Conservation (phyloP, 352 stramenopile species). For the Pythium monospermum region DNA sequence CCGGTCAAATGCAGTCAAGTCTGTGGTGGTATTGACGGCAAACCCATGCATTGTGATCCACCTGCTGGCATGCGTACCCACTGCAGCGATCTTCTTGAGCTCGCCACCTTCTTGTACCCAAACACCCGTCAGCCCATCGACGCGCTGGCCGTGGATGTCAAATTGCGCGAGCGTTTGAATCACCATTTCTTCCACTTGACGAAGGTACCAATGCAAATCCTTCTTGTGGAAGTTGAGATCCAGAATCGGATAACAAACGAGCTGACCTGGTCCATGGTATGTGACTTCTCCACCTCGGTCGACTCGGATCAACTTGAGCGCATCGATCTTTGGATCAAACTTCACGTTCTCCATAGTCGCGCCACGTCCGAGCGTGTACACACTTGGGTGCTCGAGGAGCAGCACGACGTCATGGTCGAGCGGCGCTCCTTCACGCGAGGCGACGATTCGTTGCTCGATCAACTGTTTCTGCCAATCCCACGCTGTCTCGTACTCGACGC, state of each 20-base stretch:
- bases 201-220: conserved; percentile 97
- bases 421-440: conserved; percentile 34
- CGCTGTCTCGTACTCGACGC: conserved; percentile 78
- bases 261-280: conserved; percentile 96
- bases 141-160: conserved; percentile 84
- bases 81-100: conserved; percentile 94
- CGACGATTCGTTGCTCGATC: conserved; percentile 68
- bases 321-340: conserved; percentile 44
- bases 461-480: conserved; percentile 88
- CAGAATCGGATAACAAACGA: conserved; percentile 97
- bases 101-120: conserved; percentile 89
- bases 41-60: conserved; percentile 99
- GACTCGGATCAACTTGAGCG: conserved; percentile 92
- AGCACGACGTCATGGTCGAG: conserved; percentile 82
- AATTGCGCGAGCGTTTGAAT: conserved; percentile 89
- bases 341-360: conserved; percentile 66
- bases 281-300: conserved; percentile 99
- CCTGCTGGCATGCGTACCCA: conserved; percentile 92
- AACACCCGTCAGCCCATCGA: conserved; percentile 93
- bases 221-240: conserved; percentile 93
- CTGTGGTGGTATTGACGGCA: conserved; percentile 94
- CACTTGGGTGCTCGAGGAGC: conserved; percentile 93
- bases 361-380: conserved; percentile 95
- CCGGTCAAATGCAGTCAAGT: conserved; percentile 91
- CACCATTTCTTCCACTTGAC: conserved; percentile 94